A percentile compares a stretch with the other conserved stretches of the same genome.
phyloP scores from a whole-genome alignment of 495 filamentous ascomycete species.

The Lophiotrema nucula region DNA sequence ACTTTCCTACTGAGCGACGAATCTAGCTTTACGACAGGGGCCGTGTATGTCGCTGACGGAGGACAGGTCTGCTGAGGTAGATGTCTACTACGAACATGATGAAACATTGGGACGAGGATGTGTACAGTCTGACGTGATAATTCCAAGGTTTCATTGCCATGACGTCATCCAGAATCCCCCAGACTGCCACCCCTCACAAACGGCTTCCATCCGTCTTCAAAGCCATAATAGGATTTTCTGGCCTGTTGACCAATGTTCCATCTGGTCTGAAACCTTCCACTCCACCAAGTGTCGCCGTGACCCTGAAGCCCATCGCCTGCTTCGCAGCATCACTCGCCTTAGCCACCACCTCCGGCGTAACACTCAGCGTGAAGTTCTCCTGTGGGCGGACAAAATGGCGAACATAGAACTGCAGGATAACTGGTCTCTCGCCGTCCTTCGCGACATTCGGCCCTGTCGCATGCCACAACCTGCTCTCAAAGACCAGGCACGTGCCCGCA shows the following conservation, averaged over 20 bases:
- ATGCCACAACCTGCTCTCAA: constrained; percentile 9
- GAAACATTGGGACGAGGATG: too few species aligned
- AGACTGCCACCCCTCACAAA: too few species aligned
- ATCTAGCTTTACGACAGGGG: too few species aligned
- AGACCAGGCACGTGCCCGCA: constrained; percentile 9
- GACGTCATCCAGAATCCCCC: too few species aligned
- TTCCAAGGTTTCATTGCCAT: too few species aligned
- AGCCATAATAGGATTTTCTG: too few species aligned
- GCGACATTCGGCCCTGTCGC: constrained; percentile 12
- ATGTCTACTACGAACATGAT: too few species aligned
- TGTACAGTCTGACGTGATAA: too few species aligned
- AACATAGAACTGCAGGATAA: constrained; percentile 17
- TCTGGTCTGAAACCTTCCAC: constrained; percentile 12
- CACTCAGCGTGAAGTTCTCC: constrained; percentile 13
- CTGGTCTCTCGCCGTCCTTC: constrained; percentile 5
- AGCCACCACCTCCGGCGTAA: constrained; percentile 6
- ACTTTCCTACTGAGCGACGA: too few species aligned
- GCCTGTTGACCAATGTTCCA: constrained; percentile 12
- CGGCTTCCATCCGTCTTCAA: too few species aligned
- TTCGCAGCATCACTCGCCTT: neutral
- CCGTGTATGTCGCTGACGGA: too few species aligned
- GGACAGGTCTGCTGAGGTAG: too few species aligned
- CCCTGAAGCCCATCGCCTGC: constrained; percentile 6
- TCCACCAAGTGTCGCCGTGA: constrained; percentile 12
- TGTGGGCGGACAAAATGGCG: constrained; percentile 10